Conservation (phyloP, 2,329 filamentous ascomycete genomes). For the Stachybotrys chlorohalonatus region DNA sequence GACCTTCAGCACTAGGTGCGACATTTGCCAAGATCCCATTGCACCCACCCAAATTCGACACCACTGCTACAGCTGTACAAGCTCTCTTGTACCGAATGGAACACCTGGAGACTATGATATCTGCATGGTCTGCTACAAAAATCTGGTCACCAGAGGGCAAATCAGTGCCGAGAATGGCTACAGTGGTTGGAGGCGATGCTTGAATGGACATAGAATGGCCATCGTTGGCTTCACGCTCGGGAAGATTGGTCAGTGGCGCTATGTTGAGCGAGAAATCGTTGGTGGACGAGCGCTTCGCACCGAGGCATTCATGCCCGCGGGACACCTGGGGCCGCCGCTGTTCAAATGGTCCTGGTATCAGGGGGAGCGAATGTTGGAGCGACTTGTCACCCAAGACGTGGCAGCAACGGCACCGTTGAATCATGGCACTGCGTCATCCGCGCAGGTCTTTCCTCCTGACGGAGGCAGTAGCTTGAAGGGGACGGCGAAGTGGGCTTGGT, state of each 20-base stretch:
- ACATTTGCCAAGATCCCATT: slow-evolving; percentile 68
- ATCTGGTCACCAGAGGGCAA: slow-evolving; percentile 51
- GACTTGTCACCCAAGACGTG: slow-evolving; percentile 43
- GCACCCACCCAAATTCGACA: slow-evolving; percentile 60
- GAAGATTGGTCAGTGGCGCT: slow-evolving; percentile 56
- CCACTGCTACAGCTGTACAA: slow-evolving; percentile 71
- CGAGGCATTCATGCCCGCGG: slow-evolving; percentile 34
- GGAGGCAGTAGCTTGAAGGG: slow-evolving; percentile 61
- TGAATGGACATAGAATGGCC: slow-evolving; percentile 74
- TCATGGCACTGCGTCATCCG: slow-evolving; percentile 14
- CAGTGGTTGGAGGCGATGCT: slow-evolving; percentile 75
- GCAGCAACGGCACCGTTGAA: slow-evolving; percentile 29
- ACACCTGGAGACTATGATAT: slow-evolving; percentile 75
- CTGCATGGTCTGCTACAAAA: slow-evolving; percentile 68
- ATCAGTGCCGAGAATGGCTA: slow-evolving; percentile 69
- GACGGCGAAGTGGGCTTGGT: slow-evolving; percentile 68
- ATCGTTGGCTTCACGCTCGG: slow-evolving; percentile 67
- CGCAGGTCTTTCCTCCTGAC: slow-evolving; percentile 56
- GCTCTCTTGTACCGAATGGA: slow-evolving; percentile 34
- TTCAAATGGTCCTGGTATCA: slow-evolving; percentile 45
- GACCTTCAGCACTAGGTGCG: slow-evolving; percentile 67
- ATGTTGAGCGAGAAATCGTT: slow-evolving; percentile 63
- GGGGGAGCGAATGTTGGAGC: slow-evolving; percentile 27
- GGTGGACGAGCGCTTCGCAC: slow-evolving; percentile 65
- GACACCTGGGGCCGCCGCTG: slow-evolving; percentile 22